Percentiles rank a stretch among this genome's conserved stretches.
phyloP scores from a whole-genome alignment of 305 asterid genomes.

The Striga hermonthica region DNA sequence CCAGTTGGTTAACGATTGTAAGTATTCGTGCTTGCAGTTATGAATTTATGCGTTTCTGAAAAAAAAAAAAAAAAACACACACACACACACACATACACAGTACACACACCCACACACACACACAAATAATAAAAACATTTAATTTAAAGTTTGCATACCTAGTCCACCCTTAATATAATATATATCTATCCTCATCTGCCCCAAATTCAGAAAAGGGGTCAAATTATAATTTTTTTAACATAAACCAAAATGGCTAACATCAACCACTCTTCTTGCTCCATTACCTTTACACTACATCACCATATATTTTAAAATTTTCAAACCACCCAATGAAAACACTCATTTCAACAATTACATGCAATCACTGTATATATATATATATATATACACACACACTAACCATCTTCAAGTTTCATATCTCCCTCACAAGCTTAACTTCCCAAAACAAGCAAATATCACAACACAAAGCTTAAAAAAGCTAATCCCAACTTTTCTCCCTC shows the following conservation, averaged over 20 bases:
- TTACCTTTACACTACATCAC: constrained; percentile 33
- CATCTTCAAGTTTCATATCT: constrained; percentile 16
- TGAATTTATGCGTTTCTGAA: no score
- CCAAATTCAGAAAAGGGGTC: constrained; percentile 42
- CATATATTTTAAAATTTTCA: constrained; percentile 14
- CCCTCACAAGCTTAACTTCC: constrained; percentile 28
- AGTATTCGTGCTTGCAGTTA: no score
- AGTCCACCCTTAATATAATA: constrained; percentile 12
- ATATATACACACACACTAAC: not conserved
- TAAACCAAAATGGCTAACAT: constrained; percentile 24
- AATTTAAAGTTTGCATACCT: not conserved
- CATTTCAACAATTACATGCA: not conserved
- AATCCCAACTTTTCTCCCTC: not conserved
- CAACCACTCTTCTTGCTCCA: constrained; percentile 64
- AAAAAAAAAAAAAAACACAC: no score
- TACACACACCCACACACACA: no score
- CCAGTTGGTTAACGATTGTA: no score
- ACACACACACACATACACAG: no score
- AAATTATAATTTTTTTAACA: constrained; percentile 24
- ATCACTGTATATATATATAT: constrained; percentile 16
- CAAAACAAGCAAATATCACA: not conserved
- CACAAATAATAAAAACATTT: no score
- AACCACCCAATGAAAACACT: not conserved
- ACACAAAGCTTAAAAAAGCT: not conserved
- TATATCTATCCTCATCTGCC: constrained; percentile 36